These are phyloP conservation scores for Lactarius psammicola DNA, from an alignment of 768 basidiomycete species.

Conservation along the genomic window DNA sequence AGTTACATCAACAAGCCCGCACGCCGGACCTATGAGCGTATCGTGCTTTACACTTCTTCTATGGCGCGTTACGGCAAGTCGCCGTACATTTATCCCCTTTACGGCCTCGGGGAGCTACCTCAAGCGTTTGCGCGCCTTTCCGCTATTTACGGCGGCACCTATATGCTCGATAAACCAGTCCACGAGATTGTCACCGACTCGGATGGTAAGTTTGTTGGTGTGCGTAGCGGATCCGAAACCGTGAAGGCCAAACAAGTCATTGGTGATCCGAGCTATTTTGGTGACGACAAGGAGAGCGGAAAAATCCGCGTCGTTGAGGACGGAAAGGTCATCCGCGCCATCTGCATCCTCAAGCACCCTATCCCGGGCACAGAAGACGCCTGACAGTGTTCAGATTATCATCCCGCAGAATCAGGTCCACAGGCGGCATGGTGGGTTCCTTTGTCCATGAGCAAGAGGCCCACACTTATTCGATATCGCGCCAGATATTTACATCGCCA, in stretches of 20 bases:
- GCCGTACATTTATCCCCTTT: conserved; percentile 98
- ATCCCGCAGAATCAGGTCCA: conserved; percentile 98
- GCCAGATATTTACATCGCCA: conserved; percentile 96
- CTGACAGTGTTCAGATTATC: conserved; percentile 95
- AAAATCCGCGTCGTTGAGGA: conserved; percentile 89
- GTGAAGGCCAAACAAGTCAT: conserved; percentile 98
- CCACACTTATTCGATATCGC: conserved; percentile 16
- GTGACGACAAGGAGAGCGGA: conserved; percentile 67
- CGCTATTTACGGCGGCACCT: conserved; percentile 98
- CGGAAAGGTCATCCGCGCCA: conserved; percentile 92
- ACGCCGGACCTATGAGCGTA: conserved; percentile 87
- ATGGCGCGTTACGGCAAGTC: conserved; percentile 99
- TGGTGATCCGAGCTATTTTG: conserved; percentile 97
- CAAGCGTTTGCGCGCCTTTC: conserved; percentile 98
- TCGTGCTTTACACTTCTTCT: conserved; percentile 94
- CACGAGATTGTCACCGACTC: conserved; percentile 85
- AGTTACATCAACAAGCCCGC: conserved; percentile 95
- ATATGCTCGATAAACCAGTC: conserved; percentile 98
- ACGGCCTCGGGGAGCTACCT: conserved; percentile 97
- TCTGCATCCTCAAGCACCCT: conserved; percentile 97
- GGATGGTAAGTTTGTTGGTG: conserved; percentile 90
- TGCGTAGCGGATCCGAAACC: conserved; percentile 83
- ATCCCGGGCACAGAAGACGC: conserved; percentile 96
- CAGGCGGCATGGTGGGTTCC: conserved; percentile 77
- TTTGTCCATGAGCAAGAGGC: conserved; percentile 3